Percentiles rank a stretch among this genome's conserved stretches.
phyloP scores from a whole-genome alignment of 768 basidiomycete species.

The Lanmaoa rubissima region DNA sequence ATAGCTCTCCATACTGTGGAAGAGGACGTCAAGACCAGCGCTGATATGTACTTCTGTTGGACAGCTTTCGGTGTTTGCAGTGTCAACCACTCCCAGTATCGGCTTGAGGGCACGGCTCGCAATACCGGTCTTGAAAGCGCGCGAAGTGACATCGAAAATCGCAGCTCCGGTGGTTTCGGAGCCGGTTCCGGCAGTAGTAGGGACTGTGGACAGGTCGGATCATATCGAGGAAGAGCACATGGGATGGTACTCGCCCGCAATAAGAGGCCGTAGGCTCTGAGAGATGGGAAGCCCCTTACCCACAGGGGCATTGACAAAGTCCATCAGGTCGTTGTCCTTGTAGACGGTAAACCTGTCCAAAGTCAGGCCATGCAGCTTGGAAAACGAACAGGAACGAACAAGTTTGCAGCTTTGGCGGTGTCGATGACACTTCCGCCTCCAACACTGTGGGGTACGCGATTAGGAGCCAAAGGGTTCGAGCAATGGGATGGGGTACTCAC shows the following conservation, averaged over 20 bases:
- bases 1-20: conserved; percentile 94
- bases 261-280: conserved; percentile 74
- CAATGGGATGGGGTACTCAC: conserved; percentile 42
- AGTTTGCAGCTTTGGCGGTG: conserved; percentile 92
- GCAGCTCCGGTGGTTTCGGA: conserved; percentile 95
- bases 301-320: conserved; percentile 95
- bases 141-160: conserved; percentile 89
- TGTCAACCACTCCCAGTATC: conserved; percentile 82
- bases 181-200: conserved; percentile 83
- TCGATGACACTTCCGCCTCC: conserved; percentile 96
- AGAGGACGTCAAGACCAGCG: conserved; percentile 92
- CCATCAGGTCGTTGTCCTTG: conserved; percentile 88
- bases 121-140: conserved; percentile 95
- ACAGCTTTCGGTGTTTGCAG: conserved; percentile 87
- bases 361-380: neutral
- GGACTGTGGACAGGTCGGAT: conserved; percentile 39
- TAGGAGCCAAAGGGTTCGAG: neutral
- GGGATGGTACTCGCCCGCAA: conserved; percentile 54
- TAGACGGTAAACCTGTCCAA: conserved; percentile 76
- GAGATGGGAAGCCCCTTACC: conserved; percentile 88
- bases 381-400: conserved; percentile 46
- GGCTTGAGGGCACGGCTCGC: conserved; percentile 91
- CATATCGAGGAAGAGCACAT: neutral
- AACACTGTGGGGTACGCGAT: conserved; percentile 46
- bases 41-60: conserved; percentile 92